A percentile compares a stretch with the other conserved stretches of the same genome.
phyloP scores from a whole-genome alignment of 2,329 filamentous ascomycete species.

The Verticillium zaregamsianum region DNA sequence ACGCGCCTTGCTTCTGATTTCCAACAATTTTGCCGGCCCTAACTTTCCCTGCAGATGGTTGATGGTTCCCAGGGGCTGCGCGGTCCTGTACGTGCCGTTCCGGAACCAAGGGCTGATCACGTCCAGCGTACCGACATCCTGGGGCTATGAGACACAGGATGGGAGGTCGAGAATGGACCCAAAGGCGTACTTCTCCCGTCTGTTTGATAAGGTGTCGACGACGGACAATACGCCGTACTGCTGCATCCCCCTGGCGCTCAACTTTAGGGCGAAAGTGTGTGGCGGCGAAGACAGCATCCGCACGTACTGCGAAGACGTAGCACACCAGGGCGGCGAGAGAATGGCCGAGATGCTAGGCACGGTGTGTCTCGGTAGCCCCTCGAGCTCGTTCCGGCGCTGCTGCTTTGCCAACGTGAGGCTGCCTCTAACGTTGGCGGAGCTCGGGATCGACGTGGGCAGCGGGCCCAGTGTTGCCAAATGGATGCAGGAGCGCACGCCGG shows the following conservation, averaged over 20 bases:
- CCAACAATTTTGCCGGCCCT: slow-evolving; percentile 5
- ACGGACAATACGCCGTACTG: slow-evolving; percentile 60
- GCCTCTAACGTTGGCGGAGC: slow-evolving; percentile 33
- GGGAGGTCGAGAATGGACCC: slow-evolving; percentile 9
- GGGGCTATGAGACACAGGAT: slow-evolving; percentile 53
- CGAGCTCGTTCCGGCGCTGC: background rate
- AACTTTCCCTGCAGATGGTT: slow-evolving; percentile 52
- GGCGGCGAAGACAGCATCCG: slow-evolving; percentile 62
- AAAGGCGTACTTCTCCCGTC: slow-evolving; percentile 51
- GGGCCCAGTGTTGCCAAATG: slow-evolving; percentile 19
- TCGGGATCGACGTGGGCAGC: slow-evolving; percentile 23
- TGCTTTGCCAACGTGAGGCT: background rate
- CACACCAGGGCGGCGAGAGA: slow-evolving; percentile 48
- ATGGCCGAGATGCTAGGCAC: slow-evolving; percentile 50
- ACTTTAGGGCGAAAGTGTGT: slow-evolving; percentile 56
- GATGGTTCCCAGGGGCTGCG: slow-evolving; percentile 64
- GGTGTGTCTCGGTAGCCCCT: background rate
- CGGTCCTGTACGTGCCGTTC: slow-evolving; percentile 63
- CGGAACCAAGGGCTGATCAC: slow-evolving; percentile 64
- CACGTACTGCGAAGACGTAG: slow-evolving; percentile 51
- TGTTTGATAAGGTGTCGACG: slow-evolving; percentile 66
- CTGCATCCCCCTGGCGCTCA: slow-evolving; percentile 57
- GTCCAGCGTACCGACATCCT: slow-evolving; percentile 64
- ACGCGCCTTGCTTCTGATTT: slow-evolving; percentile 9
- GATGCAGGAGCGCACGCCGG: slow-evolving; percentile 31